Percentiles rank a stretch among this genome's conserved stretches.
phyloP scores from a whole-genome alignment of 2,329 filamentous ascomycete species.

The Exophiala aquamarina region DNA sequence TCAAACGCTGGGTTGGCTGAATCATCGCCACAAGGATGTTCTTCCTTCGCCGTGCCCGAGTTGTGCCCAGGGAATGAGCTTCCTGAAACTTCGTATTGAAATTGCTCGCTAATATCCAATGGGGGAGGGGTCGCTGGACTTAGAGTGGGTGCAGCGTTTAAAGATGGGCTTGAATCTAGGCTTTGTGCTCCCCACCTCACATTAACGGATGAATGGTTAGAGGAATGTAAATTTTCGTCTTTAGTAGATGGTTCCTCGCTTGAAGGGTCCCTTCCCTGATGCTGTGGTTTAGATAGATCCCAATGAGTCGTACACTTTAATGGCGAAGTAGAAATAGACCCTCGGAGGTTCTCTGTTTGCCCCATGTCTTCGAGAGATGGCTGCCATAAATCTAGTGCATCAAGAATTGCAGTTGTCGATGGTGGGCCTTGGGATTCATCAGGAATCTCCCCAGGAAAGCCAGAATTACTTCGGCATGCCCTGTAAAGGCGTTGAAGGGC shows the following conservation, averaged over 20 bases:
- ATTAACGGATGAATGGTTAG: not conserved
- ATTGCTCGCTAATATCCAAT: too few species aligned
- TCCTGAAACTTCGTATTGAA: too few species aligned
- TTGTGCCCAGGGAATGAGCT: too few species aligned
- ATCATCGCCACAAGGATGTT: too few species aligned
- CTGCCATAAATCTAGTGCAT: not conserved
- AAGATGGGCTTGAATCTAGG: not conserved
- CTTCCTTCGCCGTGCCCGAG: too few species aligned
- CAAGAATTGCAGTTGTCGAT: not conserved
- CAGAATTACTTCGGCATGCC: not conserved
- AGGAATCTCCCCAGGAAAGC: not conserved
- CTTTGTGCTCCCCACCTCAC: not conserved
- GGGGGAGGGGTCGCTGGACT: too few species aligned
- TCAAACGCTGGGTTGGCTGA: too few species aligned
- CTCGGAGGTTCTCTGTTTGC: not conserved
- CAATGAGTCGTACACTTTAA: not conserved
- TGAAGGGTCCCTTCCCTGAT: not conserved
- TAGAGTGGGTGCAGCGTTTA: not conserved
- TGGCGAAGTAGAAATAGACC: not conserved
- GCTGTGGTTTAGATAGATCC: not conserved
- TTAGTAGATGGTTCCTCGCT: not conserved
- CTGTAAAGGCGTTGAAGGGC: slow-evolving; percentile 2
- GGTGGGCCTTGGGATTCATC: not conserved
- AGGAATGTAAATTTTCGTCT: not conserved
- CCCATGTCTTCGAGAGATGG: not conserved